Evolutionary conservation across 2,329 filamentous ascomycete species (phyloP).

Genomic region (Hypoxylon sp.): DNA sequence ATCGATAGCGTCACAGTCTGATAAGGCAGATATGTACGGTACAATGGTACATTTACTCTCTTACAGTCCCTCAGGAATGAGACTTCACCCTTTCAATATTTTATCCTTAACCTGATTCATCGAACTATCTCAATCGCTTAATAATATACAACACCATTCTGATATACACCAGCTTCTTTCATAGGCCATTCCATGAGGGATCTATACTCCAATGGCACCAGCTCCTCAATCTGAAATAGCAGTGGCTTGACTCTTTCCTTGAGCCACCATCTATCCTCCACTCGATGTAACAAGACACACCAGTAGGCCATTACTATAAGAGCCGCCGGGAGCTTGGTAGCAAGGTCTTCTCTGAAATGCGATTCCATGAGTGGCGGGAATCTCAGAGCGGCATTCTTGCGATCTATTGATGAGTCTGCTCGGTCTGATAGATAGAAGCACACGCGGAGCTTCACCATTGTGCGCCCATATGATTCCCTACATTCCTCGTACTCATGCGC

Average conservation of each 20-base stretch:
- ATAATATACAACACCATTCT: neutral
- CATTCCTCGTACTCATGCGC: conserved; percentile 22
- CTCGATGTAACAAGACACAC: conserved; percentile 48
- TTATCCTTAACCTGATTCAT: neutral
- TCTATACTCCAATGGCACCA: conserved; percentile 35
- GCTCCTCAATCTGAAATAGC: conserved; percentile 36
- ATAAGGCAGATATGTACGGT: neutral
- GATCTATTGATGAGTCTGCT: conserved; percentile 33
- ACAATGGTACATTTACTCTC: neutral
- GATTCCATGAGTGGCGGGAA: conserved; percentile 37
- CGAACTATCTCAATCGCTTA: neutral
- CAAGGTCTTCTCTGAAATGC: conserved; percentile 41
- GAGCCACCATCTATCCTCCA: conserved; percentile 47
- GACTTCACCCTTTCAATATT: neutral
- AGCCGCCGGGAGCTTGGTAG: conserved; percentile 37
- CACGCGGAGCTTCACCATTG: conserved; percentile 41
- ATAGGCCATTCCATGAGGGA: conserved; percentile 38
- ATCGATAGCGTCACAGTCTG: neutral
- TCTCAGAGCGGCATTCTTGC: conserved; percentile 47
- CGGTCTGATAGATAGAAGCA: conserved; percentile 47
- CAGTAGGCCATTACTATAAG: conserved; percentile 50
- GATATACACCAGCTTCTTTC: conserved; percentile 18
- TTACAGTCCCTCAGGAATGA: neutral
- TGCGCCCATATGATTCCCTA: conserved; percentile 24
- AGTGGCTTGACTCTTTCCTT: conserved; percentile 39